These are phyloP conservation scores for Termitomyces sp. DNA, from an alignment of 768 basidiomycete genomes.

Conservation along the genomic window DNA sequence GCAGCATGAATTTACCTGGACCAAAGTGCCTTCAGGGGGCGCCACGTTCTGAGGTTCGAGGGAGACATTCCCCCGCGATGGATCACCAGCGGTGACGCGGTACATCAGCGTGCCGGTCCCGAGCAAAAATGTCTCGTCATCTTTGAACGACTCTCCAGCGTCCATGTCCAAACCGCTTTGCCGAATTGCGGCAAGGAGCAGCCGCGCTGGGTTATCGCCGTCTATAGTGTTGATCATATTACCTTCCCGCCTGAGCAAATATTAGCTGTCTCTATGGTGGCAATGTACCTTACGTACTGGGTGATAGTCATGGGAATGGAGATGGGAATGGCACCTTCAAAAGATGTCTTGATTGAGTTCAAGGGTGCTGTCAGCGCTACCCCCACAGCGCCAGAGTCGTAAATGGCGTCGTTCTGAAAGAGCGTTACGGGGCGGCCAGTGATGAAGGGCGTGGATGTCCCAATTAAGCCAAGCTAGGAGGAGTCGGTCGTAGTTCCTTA, in stretches of 20 bases:
- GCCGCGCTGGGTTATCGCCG: conserved; percentile 50
- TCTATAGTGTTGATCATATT: conserved; percentile 64
- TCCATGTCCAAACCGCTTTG: conserved; percentile 25
- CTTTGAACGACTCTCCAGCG: conserved; percentile 34
- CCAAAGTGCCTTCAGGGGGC: conserved; percentile 41
- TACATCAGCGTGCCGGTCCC: conserved; percentile 42
- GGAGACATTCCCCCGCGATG: conserved; percentile 62
- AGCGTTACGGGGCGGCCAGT: conserved; percentile 73
- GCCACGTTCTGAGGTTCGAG: conserved; percentile 44
- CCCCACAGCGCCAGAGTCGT: conserved; percentile 67
- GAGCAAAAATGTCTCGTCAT: conserved; percentile 52
- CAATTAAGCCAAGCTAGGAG: conserved; percentile 57
- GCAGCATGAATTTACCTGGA: conserved; percentile 31
- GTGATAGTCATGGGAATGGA: conserved; percentile 48
- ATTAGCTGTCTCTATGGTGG: not conserved
- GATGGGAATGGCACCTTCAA: conserved; percentile 38
- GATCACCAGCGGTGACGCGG: conserved; percentile 66
- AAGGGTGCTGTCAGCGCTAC: conserved; percentile 35
- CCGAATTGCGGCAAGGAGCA: conserved; percentile 52
- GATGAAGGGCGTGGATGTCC: conserved; percentile 73
- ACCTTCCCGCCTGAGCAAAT: conserved; percentile 52
- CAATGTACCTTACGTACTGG: conserved; percentile 28
- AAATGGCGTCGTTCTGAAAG: conserved; percentile 48
- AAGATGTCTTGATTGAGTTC: conserved; percentile 18
- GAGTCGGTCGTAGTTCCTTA: not conserved